These are phyloP conservation scores for Aspergillus bridgeri DNA, from an alignment of 495 filamentous ascomycete species.

Conservation along the genomic window DNA sequence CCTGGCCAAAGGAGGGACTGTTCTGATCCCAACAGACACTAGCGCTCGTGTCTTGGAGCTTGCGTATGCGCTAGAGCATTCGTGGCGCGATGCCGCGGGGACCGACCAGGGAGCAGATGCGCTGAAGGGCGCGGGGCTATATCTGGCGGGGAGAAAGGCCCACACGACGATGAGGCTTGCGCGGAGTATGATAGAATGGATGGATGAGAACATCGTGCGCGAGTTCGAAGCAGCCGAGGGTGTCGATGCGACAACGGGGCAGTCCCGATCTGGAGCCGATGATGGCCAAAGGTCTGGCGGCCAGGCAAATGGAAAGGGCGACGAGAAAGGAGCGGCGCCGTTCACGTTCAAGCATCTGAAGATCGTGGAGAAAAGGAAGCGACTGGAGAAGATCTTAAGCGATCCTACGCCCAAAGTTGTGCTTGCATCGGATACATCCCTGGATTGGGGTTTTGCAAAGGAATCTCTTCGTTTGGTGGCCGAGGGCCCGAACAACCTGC, in stretches of 20 bases:
- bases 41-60: conserved; percentile 92
- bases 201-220: conserved; percentile 87
- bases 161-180: conserved; percentile 82
- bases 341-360: conserved; percentile 89
- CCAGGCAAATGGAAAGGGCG: conserved; percentile 32
- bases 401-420: conserved; percentile 66
- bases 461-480: conserved; percentile 75
- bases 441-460: conserved; percentile 95
- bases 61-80: conserved; percentile 85
- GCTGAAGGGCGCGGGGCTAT: conserved; percentile 68
- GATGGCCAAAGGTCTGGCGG: conserved; percentile 34
- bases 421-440: conserved; percentile 80
- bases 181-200: conserved; percentile 97
- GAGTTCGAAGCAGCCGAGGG: conserved; percentile 81
- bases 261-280: conserved; percentile 38
- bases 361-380: conserved; percentile 71
- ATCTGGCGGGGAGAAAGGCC: conserved; percentile 76
- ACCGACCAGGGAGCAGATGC: conserved; percentile 43
- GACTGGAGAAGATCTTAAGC: conserved; percentile 61
- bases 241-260: conserved; percentile 41
- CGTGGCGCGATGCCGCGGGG: conserved; percentile 72
- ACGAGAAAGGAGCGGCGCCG: conserved; percentile 58
- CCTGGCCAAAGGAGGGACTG: conserved; percentile 79
- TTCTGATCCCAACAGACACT: conserved; percentile 92
- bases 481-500: conserved; percentile 69